Evolutionary conservation across 2,329 filamentous ascomycete species (phyloP).

Genomic region (Rachicladosporium sp.): DNA sequence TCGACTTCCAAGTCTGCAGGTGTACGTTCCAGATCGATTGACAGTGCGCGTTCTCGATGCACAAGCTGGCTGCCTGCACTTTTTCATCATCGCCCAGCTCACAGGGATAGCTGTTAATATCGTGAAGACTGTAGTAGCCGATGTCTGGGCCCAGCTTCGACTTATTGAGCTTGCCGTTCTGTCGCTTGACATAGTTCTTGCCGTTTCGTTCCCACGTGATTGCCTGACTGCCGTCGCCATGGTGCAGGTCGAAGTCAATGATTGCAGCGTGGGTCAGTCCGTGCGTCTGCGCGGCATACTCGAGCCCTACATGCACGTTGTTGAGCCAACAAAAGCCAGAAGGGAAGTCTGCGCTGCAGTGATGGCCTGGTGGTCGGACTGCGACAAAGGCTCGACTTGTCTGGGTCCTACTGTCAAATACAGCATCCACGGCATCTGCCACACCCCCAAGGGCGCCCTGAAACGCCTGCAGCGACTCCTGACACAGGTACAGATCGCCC

Average conservation of each 20-base stretch:
- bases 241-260: slow-evolving; percentile 82
- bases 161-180: slow-evolving; percentile 19
- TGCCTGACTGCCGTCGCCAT: slow-evolving; percentile 88
- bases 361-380: slow-evolving; percentile 85
- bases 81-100: slow-evolving; percentile 90
- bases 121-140: slow-evolving; percentile 92
- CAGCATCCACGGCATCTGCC: slow-evolving; percentile 78
- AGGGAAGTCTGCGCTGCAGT: slow-evolving; percentile 78
- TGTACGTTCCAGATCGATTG: slow-evolving; percentile 97
- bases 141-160: slow-evolving; percentile 37
- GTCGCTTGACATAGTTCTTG: slow-evolving; percentile 38
- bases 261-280: slow-evolving; percentile 89
- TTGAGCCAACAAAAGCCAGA: slow-evolving; percentile 99
- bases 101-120: slow-evolving; percentile 97
- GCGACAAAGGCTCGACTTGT: slow-evolving; percentile 66
- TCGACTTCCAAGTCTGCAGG: slow-evolving; percentile 71
- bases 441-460: slow-evolving; percentile 87
- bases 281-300: slow-evolving; percentile 72
- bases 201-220: slow-evolving; percentile 87
- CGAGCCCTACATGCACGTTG: slow-evolving; percentile 93
- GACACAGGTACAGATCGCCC: slow-evolving; percentile 81
- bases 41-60: slow-evolving; percentile 85
- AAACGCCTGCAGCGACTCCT: slow-evolving; percentile 74
- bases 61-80: slow-evolving; percentile 84
- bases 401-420: slow-evolving; percentile 46